Base-by-base conservation (phyloP, 495 filamentous ascomycete species). In the Tuber melanosporum region DNA sequence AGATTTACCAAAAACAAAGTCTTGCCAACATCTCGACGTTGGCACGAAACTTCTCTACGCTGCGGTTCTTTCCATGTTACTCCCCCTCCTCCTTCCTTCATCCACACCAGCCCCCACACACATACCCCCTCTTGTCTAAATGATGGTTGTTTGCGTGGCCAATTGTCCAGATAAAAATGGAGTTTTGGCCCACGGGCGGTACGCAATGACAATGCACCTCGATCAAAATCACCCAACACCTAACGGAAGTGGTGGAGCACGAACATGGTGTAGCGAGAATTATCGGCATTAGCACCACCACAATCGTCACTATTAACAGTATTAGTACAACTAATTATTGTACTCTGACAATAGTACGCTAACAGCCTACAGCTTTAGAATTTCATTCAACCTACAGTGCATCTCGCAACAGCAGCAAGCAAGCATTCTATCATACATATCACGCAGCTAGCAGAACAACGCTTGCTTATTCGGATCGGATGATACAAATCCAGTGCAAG, bases 131-230 rank as follows among this genome's bases (percentile, higher is more conserved):
- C 70, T 72, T 26, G 57, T 72, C 73, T 78, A 71, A 80, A 73
- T 57, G 71, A 73, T 62, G 49, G 74, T 80, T 80, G 77, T 80
- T 80, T 80, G 78, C 73, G 57, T 80, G 62, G 78, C 78, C 74
- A 79, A 72, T 44, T 70, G 71, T 62, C 42, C 71, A 72, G 75
- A 73, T 71, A 75, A 75, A 72, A 79, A 47, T 71, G 57, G 26
- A 3, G 26, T 32, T 62, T 66, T 66, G 15, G 14, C 71, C 62
- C 45, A 76, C 73, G 17, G 17, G 12, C 14, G 76, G 74, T 78
- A 75, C 76, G 73, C 73, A 75, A 70, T 73, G 70, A 22, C 74
- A 78, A 75, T 80, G 78, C 73, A 79, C 71, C 70, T 73, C 45
- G 47, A 73, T 46, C 70, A 78, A 78, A 44, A 78, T 62, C 57